phyloP scores from a whole-genome alignment of 805 yeast genomes.

The Clavispora carvajalis region DNA sequence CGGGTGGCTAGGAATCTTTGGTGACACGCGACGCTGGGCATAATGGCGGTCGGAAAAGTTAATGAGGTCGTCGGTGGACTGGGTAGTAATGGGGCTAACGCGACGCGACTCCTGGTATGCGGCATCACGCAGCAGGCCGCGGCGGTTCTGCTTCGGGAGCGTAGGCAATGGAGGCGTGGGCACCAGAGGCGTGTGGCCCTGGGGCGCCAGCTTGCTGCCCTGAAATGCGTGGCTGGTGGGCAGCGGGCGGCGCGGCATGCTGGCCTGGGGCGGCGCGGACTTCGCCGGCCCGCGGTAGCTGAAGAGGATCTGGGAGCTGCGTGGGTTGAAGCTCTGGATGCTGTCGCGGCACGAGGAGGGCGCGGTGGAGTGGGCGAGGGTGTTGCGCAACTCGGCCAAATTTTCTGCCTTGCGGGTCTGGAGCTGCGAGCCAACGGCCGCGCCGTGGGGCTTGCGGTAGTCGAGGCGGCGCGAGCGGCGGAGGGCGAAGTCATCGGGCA shows the following conservation, averaged over 20 bases:
- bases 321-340: conserved; percentile 15
- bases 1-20: neutral
- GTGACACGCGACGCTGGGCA: neutral
- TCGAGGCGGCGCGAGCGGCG: conserved; percentile 37
- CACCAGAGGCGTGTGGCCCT: too few species aligned
- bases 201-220: neutral
- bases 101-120: neutral
- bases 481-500: conserved; percentile 22
- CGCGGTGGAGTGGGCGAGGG: conserved; percentile 5
- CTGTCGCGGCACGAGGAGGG: conserved; percentile 3
- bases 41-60: neutral
- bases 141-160: neutral
- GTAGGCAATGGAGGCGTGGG: too few species aligned
- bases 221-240: neutral
- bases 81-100: neutral
- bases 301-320: conserved; percentile 33
- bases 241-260: conserved; percentile 1
- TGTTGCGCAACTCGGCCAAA: conserved; percentile 20
- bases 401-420: conserved; percentile 20
- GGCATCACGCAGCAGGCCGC: neutral
- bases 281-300: conserved; percentile 25
- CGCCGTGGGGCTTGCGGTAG: conserved; percentile 26
- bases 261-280: conserved; percentile 1
- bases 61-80: neutral
- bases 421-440: conserved; percentile 23